Percentiles rank a stretch among this genome's conserved stretches.
These are phyloP conservation scores for Neoboletus brunneissimus DNA, from an alignment of 768 basidiomycete genomes.

Conservation along the genomic window DNA sequence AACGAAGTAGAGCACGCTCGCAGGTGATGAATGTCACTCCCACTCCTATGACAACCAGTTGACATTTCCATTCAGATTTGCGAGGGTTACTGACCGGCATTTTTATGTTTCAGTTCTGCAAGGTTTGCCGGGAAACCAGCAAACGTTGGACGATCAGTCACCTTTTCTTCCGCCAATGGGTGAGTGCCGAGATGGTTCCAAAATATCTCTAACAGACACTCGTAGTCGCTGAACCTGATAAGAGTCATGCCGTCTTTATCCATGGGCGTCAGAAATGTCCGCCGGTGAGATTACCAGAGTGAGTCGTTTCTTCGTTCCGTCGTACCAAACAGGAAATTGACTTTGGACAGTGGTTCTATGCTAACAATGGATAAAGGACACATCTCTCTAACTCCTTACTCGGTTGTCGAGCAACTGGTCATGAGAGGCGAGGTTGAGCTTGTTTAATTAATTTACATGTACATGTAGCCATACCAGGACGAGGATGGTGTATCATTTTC, in stretches of 20 bases:
- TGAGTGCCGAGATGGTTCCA: constrained; percentile 32
- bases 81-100: constrained; percentile 72
- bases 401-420: constrained; percentile 71
- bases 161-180: constrained; percentile 75
- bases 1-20: constrained; percentile 81
- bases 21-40: constrained; percentile 42
- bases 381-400: constrained; percentile 77
- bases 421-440: constrained; percentile 72
- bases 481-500: constrained; percentile 13
- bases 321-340: background rate
- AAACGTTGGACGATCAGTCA: constrained; percentile 71
- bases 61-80: constrained; percentile 50
- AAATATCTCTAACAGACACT: constrained; percentile 6
- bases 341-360: constrained; percentile 54
- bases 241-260: constrained; percentile 73
- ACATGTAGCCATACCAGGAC: constrained; percentile 16
- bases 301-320: constrained; percentile 24
- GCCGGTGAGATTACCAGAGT: constrained; percentile 68
- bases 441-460: constrained; percentile 44
- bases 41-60: background rate
- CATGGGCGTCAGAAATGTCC: constrained; percentile 73
- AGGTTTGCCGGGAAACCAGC: constrained; percentile 73
- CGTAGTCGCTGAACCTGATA: constrained; percentile 77
- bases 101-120: constrained; percentile 80
- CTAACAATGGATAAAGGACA: constrained; percentile 78